phyloP scores from a whole-genome alignment of 768 basidiomycete species.

The Pisolithus marmoratus region DNA sequence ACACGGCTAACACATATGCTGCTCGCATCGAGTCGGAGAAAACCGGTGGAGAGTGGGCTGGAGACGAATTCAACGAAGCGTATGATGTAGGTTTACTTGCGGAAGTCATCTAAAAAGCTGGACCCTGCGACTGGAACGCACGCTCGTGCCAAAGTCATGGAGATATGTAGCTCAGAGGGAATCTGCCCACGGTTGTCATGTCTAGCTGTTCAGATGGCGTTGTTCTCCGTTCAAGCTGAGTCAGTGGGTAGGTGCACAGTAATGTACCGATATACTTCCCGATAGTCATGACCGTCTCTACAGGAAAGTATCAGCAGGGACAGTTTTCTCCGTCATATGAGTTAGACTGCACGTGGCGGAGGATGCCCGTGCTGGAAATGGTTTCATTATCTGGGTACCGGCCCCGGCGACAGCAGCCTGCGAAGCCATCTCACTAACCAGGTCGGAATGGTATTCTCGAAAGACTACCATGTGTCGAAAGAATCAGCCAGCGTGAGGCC shows the following conservation, averaged over 20 bases:
- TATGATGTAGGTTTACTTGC: conserved; percentile 66
- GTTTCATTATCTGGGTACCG: conserved; percentile 16
- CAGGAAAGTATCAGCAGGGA: conserved; percentile 39
- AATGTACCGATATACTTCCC: too few species aligned
- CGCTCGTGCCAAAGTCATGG: conserved; percentile 71
- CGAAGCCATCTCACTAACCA: conserved; percentile 49
- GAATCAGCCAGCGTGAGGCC: too few species aligned
- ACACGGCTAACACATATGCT: conserved; percentile 65
- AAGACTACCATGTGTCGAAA: conserved; percentile 32
- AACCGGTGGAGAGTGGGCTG: conserved; percentile 35
- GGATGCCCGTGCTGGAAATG: conserved; percentile 36
- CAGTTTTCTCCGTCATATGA: too few species aligned
- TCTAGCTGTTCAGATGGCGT: background rate
- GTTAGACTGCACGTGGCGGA: conserved; percentile 36
- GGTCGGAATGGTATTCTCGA: conserved; percentile 55
- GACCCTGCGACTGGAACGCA: conserved; percentile 54
- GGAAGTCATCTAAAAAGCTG: too few species aligned
- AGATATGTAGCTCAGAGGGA: conserved; percentile 40
- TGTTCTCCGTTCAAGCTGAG: too few species aligned
- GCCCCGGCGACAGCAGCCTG: conserved; percentile 22
- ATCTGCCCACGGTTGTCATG: background rate
- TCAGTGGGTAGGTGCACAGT: too few species aligned
- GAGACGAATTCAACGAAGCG: conserved; percentile 37
- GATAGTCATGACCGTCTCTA: conserved; percentile 35
- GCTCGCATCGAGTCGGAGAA: conserved; percentile 50